Percentiles rank a stretch among this genome's conserved stretches.
Conservation (phyloP, 2,329 filamentous ascomycete genomes). For the Amauroascus niger region DNA sequence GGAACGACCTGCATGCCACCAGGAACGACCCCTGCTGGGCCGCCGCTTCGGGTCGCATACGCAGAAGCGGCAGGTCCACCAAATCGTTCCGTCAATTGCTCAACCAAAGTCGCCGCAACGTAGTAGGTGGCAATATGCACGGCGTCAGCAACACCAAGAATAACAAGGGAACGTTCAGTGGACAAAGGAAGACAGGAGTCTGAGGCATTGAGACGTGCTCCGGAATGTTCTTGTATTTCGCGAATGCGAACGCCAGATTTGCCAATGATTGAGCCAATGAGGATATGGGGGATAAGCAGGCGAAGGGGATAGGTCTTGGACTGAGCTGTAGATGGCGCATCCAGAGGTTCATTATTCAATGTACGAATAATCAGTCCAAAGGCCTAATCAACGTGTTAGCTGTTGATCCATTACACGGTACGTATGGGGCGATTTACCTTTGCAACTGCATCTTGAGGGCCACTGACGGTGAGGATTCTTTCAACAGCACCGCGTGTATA, state of each 20-base stretch:
- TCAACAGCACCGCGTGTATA: slow-evolving; percentile 95
- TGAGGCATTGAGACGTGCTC: slow-evolving; percentile 90
- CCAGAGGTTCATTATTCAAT: slow-evolving; percentile 89
- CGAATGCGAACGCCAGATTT: slow-evolving; percentile 93
- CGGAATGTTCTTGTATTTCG: slow-evolving; percentile 96
- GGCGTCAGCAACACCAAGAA: slow-evolving; percentile 94
- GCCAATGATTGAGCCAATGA: slow-evolving; percentile 97
- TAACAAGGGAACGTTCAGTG: slow-evolving; percentile 92
- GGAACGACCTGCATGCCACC: slow-evolving; percentile 99
- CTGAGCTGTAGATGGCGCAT: slow-evolving; percentile 76
- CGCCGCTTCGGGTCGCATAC: slow-evolving; percentile 89
- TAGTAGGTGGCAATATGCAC: slow-evolving; percentile 99
- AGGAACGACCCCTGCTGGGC: slow-evolving; percentile 83
- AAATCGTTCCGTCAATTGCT: slow-evolving; percentile 94
- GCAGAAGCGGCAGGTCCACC: slow-evolving; percentile 94
- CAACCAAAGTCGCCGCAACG: slow-evolving; percentile 91
- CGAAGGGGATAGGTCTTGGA: slow-evolving; percentile 97
- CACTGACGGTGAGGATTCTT: slow-evolving; percentile 93
- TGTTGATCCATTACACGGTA: not conserved
- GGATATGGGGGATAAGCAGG: slow-evolving; percentile 87
- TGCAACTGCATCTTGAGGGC: slow-evolving; percentile 88
- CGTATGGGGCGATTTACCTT: slow-evolving; percentile 55
- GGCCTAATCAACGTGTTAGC: slow-evolving; percentile 46
- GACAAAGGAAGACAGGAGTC: slow-evolving; percentile 90
- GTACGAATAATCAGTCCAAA: slow-evolving; percentile 98